Evolutionary conservation across 345 rosid genomes (phyloP).

Genomic region (Barbarea vulgaris): DNA sequence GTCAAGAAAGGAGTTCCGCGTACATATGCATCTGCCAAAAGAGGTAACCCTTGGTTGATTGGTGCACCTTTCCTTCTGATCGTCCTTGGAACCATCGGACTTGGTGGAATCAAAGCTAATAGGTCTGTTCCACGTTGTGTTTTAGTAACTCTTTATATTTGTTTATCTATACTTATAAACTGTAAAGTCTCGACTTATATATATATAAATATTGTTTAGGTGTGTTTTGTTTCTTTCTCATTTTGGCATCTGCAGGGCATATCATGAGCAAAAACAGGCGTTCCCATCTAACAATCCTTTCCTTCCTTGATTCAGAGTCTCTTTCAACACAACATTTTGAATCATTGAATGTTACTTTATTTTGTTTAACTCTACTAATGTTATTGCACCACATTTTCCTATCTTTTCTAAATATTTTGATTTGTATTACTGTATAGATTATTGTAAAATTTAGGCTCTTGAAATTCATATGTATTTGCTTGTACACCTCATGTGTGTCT

Average conservation of each 20-base stretch:
- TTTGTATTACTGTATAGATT: not conserved
- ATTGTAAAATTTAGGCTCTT: not conserved
- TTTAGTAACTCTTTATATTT: too few species aligned
- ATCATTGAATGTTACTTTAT: not conserved
- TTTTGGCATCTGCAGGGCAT: conserved; percentile 60
- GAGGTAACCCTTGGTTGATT: conserved; percentile 57
- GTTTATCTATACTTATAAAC: not conserved
- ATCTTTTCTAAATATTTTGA: not conserved
- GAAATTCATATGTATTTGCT: not conserved
- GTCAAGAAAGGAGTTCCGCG: conserved; percentile 71
- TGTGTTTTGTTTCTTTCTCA: not conserved
- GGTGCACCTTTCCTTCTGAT: conserved; percentile 63
- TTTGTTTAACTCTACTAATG: not conserved
- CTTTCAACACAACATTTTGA: not conserved
- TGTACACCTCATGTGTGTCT: not conserved
- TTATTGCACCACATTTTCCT: not conserved
- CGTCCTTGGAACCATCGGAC: conserved; percentile 68
- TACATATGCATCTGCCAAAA: conserved; percentile 49
- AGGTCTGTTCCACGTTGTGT: conserved; percentile 44
- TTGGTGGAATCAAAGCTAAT: conserved; percentile 68
- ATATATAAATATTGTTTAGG: not conserved
- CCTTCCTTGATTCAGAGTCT: conserved; percentile 56
- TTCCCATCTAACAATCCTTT: conserved; percentile 85
- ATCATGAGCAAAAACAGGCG: conserved; percentile 65
- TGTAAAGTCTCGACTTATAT: too few species aligned